phyloP scores from a whole-genome alignment of 2,329 filamentous ascomycete genomes.

The Fusarium floridanum region DNA sequence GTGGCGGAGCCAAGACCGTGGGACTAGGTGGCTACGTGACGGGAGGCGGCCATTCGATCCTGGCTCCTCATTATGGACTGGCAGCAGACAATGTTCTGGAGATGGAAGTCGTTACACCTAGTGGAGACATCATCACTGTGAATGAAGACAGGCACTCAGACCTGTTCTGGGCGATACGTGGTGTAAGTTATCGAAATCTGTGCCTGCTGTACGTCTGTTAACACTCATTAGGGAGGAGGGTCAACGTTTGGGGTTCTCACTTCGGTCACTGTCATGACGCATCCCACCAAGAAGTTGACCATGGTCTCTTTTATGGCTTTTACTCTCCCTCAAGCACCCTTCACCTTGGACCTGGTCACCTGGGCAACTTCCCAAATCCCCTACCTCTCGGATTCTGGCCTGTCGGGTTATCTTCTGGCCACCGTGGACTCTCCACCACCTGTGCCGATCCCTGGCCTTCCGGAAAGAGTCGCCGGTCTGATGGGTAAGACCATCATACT shows the following conservation, averaged over 20 bases:
- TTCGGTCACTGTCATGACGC: slow-evolving; percentile 66
- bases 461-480: slow-evolving; percentile 52
- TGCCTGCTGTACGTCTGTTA: too few species aligned
- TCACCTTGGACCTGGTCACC: slow-evolving; percentile 60
- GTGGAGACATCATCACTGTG: slow-evolving; percentile 62
- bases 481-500: slow-evolving; percentile 50
- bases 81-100: slow-evolving; percentile 71
- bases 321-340: slow-evolving; percentile 44
- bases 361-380: slow-evolving; percentile 62
- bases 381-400: slow-evolving; percentile 60
- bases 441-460: slow-evolving; percentile 51
- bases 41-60: slow-evolving; percentile 70
- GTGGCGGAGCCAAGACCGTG: slow-evolving; percentile 66
- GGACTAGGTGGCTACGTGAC: slow-evolving; percentile 70
- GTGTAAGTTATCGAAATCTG: slow-evolving; percentile 54
- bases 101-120: slow-evolving; percentile 66
- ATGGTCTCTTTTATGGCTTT: slow-evolving; percentile 40
- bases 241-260: slow-evolving; percentile 72
- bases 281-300: slow-evolving; percentile 55
- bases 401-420: slow-evolving; percentile 63
- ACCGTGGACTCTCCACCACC: slow-evolving; percentile 49
- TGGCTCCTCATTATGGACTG: slow-evolving; percentile 67
- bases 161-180: slow-evolving; percentile 73
- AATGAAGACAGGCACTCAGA: slow-evolving; percentile 66
- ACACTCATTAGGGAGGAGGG: slow-evolving; percentile 61